Percentiles rank a stretch among this genome's conserved stretches.
Conservation (phyloP, 2,329 filamentous ascomycete genomes). For the Diaporthe velutina region DNA sequence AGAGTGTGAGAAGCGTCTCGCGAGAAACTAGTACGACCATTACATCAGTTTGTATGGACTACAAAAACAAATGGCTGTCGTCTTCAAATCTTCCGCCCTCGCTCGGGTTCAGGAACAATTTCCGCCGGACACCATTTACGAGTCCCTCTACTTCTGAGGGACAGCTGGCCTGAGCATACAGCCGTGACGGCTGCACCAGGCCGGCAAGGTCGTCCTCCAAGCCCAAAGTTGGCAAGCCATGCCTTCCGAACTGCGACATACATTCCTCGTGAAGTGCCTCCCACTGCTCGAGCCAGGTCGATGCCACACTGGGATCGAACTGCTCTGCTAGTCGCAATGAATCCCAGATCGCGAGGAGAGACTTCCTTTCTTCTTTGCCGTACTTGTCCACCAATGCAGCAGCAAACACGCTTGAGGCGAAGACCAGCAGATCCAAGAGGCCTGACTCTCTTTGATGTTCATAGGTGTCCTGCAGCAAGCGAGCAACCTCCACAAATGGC, state of each 20-base stretch:
- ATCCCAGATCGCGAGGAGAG: conserved; percentile 2
- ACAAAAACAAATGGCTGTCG: neutral
- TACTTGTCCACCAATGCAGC: neutral
- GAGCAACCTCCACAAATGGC: neutral
- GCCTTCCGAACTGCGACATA: conserved; percentile 3
- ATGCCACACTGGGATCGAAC: neutral
- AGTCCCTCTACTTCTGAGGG: neutral
- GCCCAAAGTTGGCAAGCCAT: neutral
- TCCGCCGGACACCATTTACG: neutral
- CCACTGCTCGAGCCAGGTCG: neutral
- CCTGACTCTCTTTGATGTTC: neutral
- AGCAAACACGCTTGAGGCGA: neutral
- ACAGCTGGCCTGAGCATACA: conserved; percentile 5
- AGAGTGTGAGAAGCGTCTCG: too few relatives aligned
- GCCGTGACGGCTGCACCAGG: neutral
- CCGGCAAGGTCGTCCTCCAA: conserved; percentile 1
- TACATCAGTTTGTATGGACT: neutral
- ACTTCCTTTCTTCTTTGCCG: neutral
- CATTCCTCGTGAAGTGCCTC: neutral
- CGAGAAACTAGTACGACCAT: neutral
- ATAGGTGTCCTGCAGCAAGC: neutral
- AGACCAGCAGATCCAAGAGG: neutral
- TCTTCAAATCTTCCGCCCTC: neutral
- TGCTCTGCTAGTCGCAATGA: neutral
- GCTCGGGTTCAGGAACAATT: neutral